These are phyloP conservation scores for Kregervanrija pseudodelftensis DNA, from an alignment of 805 yeast genomes.

Conservation along the genomic window DNA sequence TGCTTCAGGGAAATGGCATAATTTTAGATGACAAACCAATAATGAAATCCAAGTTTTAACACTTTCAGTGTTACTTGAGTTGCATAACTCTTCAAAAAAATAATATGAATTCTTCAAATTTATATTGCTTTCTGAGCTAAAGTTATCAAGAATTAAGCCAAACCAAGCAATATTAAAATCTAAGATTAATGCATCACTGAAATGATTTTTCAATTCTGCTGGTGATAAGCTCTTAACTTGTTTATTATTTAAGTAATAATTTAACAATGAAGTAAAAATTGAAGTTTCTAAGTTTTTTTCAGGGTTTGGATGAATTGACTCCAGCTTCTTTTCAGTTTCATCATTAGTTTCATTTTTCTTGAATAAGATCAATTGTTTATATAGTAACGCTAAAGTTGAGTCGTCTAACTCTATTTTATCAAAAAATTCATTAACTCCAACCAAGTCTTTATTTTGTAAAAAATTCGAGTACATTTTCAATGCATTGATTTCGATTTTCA, in stretches of 20 bases:
- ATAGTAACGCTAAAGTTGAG: slow-evolving; percentile 23
- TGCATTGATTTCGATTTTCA: slow-evolving; percentile 2
- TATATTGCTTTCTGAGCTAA: slow-evolving; percentile 24
- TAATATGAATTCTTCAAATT: slow-evolving; percentile 44
- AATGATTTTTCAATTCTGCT: slow-evolving; percentile 35
- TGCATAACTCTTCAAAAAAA: slow-evolving; percentile 76
- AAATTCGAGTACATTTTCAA: slow-evolving; percentile 1
- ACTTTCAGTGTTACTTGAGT: slow-evolving; percentile 39
- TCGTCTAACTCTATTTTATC: slow-evolving; percentile 14
- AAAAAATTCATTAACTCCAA: not conserved
- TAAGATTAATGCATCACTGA: slow-evolving; percentile 67
- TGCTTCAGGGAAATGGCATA: slow-evolving; percentile 79
- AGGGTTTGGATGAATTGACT: no score
- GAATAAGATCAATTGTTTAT: slow-evolving; percentile 6
- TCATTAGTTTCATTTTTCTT: slow-evolving; percentile 9
- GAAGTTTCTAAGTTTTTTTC: no score
- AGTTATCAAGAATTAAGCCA: slow-evolving; percentile 29
- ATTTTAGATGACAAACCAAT: slow-evolving; percentile 69
- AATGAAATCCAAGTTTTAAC: slow-evolving; percentile 50
- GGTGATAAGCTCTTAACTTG: no score
- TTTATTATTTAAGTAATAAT: no score
- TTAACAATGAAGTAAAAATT: no score
- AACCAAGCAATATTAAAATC: slow-evolving; percentile 75
- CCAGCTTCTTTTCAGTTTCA: no score
- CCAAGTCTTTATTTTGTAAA: not conserved